Conservation (phyloP, 1,139 yeast genomes). For the Barnettozyma hawaiiensis region DNA sequence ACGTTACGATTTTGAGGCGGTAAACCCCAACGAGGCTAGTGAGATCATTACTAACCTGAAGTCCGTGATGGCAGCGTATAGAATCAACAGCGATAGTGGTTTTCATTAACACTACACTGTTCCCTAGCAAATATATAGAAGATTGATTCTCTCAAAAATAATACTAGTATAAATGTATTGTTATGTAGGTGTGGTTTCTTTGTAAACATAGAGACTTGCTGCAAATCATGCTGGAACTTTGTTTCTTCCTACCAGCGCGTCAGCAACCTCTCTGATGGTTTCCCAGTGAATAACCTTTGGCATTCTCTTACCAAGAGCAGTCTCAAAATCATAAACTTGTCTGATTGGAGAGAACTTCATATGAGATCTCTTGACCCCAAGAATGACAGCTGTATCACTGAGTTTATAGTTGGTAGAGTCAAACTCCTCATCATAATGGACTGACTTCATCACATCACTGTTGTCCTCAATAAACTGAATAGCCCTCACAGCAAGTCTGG, state of each 20-base stretch:
- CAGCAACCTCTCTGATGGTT: constrained; percentile 67
- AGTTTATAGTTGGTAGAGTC: constrained; percentile 32
- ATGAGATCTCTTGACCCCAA: constrained; percentile 80
- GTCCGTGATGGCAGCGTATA: constrained; percentile 48
- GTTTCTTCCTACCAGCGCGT: constrained; percentile 76
- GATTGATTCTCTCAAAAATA: neutral
- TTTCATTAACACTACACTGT: neutral
- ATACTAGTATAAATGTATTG: no score
- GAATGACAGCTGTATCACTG: constrained; percentile 67
- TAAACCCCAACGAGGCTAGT: constrained; percentile 51
- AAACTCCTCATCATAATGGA: constrained; percentile 28
- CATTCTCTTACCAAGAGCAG: constrained; percentile 74
- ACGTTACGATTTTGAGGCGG: constrained; percentile 84
- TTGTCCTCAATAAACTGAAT: constrained; percentile 60
- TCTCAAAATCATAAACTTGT: constrained; percentile 77
- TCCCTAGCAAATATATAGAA: neutral
- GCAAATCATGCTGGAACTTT: constrained; percentile 10
- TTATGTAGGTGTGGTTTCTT: no score
- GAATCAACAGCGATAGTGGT: constrained; percentile 27
- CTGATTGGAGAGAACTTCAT: constrained; percentile 69
- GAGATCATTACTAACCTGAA: constrained; percentile 70
- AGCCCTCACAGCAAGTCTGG: constrained; percentile 64
- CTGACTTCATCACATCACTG: constrained; percentile 25
- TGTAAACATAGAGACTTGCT: no score
- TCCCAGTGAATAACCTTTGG: constrained; percentile 89